Evolutionary conservation across 257 asterid genomes (phyloP).

Genomic region (Lavandula angustifolia): DNA sequence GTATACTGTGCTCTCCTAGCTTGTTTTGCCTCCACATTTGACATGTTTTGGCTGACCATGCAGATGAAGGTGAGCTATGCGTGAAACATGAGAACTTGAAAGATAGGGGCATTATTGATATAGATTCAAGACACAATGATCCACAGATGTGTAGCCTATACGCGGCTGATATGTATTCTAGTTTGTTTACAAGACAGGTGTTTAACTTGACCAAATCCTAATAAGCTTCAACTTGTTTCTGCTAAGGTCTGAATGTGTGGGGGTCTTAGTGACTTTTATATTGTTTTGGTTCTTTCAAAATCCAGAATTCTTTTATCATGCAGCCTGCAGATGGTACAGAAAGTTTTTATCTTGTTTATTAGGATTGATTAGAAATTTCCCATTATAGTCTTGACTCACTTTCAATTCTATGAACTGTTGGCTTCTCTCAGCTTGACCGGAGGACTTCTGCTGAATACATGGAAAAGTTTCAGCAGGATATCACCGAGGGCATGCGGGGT

Average conservation of each 20-base stretch:
- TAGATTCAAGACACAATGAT: slow-evolving; percentile 74
- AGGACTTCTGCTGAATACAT: slow-evolving; percentile 75
- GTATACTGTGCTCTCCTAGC: slow-evolving; percentile 7
- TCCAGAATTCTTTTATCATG: too few relatives aligned
- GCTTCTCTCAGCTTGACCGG: slow-evolving; percentile 61
- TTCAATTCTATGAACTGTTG: slow-evolving; percentile 21
- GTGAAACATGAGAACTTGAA: slow-evolving; percentile 45
- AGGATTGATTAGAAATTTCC: slow-evolving; percentile 3
- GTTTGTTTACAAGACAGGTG: slow-evolving; percentile 75
- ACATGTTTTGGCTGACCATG: slow-evolving; percentile 38
- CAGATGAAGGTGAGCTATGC: slow-evolving; percentile 46
- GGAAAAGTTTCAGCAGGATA: slow-evolving; percentile 84
- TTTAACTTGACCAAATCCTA: slow-evolving; percentile 29
- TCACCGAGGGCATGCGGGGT: slow-evolving; percentile 76
- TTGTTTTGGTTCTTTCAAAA: too few relatives aligned
- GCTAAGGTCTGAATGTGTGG: not conserved
- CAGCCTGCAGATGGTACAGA: too few relatives aligned
- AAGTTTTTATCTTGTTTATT: not conserved
- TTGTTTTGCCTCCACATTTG: slow-evolving; percentile 19
- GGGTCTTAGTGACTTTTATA: too few relatives aligned
- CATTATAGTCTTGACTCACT: not conserved
- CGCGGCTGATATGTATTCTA: slow-evolving; percentile 80
- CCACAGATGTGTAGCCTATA: slow-evolving; percentile 87
- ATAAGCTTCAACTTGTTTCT: slow-evolving; percentile 11
- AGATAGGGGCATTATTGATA: slow-evolving; percentile 54